A percentile compares a stretch with the other conserved stretches of the same genome.
Conservation (phyloP, 139 green algal genomes). For the Trebouxia sp. region DNA sequence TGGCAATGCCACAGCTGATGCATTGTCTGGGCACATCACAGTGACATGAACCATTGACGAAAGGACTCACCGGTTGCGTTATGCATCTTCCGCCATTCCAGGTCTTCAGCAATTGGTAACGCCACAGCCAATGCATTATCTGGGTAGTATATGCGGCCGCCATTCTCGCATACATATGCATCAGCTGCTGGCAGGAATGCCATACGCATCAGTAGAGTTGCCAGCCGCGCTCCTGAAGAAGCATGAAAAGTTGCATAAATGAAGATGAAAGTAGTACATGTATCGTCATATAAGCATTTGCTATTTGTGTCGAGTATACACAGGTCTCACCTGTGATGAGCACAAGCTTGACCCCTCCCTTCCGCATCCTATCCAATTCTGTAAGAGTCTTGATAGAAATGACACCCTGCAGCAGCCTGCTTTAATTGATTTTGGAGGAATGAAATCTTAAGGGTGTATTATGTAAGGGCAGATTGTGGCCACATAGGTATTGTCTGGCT, state of each 20-base stretch:
- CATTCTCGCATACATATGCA: slow-evolving; percentile 78
- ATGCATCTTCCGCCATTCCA: slow-evolving; percentile 55
- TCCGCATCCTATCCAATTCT: slow-evolving; percentile 41
- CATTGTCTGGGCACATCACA: too few relatives aligned
- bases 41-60: too few relatives aligned
- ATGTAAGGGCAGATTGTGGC: too few relatives aligned
- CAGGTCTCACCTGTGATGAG: too few relatives aligned
- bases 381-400: slow-evolving; percentile 37
- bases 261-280: too few relatives aligned
- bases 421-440: too few relatives aligned
- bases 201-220: slow-evolving; percentile 78
- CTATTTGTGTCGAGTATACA: too few relatives aligned
- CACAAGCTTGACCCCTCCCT: slow-evolving; percentile 42
- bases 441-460: too few relatives aligned
- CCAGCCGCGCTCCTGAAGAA: slow-evolving; percentile 65
- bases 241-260: too few relatives aligned
- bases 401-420: slow-evolving; percentile 27
- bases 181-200: slow-evolving; percentile 75
- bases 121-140: slow-evolving; percentile 40
- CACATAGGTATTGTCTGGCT: too few relatives aligned
- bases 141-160: slow-evolving; percentile 74
- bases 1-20: too few relatives aligned
- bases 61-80: slow-evolving; percentile 26
- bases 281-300: too few relatives aligned
- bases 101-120: slow-evolving; percentile 63